Conservation (phyloP, 768 basidiomycete species). For the Pulveroboletus sp. region DNA sequence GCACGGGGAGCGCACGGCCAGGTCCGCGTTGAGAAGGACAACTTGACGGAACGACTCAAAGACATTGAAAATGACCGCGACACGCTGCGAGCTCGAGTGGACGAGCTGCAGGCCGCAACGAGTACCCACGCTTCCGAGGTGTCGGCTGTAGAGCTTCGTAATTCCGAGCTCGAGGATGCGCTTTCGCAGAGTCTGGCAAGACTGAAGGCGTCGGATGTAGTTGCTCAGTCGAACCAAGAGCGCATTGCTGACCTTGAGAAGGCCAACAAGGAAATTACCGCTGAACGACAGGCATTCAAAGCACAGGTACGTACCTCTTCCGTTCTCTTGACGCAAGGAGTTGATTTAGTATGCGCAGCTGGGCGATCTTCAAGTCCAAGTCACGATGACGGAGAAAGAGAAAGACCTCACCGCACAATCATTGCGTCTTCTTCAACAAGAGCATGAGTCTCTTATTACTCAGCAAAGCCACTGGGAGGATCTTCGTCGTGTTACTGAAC, state of each 20-base stretch:
- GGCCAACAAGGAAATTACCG: slow-evolving; percentile 48
- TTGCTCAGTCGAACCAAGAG: slow-evolving; percentile 56
- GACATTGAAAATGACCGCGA: slow-evolving; percentile 67
- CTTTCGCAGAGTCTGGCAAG: slow-evolving; percentile 70
- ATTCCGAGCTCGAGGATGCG: slow-evolving; percentile 67
- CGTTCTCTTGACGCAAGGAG: not conserved
- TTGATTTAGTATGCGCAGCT: slow-evolving; percentile 39
- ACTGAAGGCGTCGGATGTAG: slow-evolving; percentile 70
- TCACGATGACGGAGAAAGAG: slow-evolving; percentile 56
- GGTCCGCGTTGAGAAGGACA: slow-evolving; percentile 80
- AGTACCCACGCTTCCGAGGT: slow-evolving; percentile 45
- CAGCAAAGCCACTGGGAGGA: slow-evolving; percentile 83
- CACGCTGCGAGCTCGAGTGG: slow-evolving; percentile 50
- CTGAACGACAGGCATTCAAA: slow-evolving; percentile 56
- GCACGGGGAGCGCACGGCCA: slow-evolving; percentile 77
- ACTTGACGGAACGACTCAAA: slow-evolving; percentile 58
- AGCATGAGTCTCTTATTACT: slow-evolving; percentile 54
- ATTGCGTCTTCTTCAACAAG: slow-evolving; percentile 52
- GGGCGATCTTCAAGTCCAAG: slow-evolving; percentile 58
- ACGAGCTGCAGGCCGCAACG: slow-evolving; percentile 47
- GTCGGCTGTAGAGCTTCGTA: slow-evolving; percentile 46
- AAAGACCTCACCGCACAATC: slow-evolving; percentile 55
- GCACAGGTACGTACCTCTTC: slow-evolving; percentile 50
- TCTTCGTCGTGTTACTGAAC: slow-evolving; percentile 64
- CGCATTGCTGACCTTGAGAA: slow-evolving; percentile 64